Evolutionary conservation across 495 filamentous ascomycete genomes (phyloP).

Genomic region (Aspergillus avenaceus): DNA sequence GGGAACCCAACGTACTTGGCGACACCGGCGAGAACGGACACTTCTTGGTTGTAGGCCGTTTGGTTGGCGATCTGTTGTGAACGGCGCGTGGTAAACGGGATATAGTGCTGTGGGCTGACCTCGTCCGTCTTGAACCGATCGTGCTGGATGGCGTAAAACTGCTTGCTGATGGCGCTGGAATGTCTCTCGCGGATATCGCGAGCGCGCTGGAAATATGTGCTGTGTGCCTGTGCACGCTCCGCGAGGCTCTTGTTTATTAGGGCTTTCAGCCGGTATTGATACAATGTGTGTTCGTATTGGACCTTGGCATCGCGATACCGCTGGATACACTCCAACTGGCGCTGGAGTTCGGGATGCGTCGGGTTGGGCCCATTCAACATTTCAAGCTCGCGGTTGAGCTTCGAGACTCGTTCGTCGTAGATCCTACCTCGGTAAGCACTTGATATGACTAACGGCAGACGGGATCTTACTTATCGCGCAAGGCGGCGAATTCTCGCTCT

Average conservation of each 20-base stretch:
- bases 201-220: slow-evolving; percentile 79
- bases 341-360: slow-evolving; percentile 83
- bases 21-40: slow-evolving; percentile 83
- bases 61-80: slow-evolving; percentile 73
- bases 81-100: slow-evolving; percentile 66
- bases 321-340: slow-evolving; percentile 79
- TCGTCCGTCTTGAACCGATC: slow-evolving; percentile 81
- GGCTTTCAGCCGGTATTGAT: slow-evolving; percentile 66
- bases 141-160: slow-evolving; percentile 87
- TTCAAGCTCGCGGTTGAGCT: slow-evolving; percentile 77
- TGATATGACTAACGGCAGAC: background rate
- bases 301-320: slow-evolving; percentile 76
- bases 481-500: slow-evolving; percentile 77
- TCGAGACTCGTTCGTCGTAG: slow-evolving; percentile 78
- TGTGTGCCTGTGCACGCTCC: slow-evolving; percentile 75
- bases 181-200: slow-evolving; percentile 76
- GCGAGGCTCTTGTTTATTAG: slow-evolving; percentile 71
- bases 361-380: slow-evolving; percentile 71
- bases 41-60: slow-evolving; percentile 86
- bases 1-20: slow-evolving; percentile 95
- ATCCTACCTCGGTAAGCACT: slow-evolving; percentile 51
- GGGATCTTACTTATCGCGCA: slow-evolving; percentile 71
- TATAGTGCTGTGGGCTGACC: slow-evolving; percentile 72
- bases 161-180: slow-evolving; percentile 74
- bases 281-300: slow-evolving; percentile 64